Evolutionary conservation across 108 stramenopile genomes (phyloP), one percentile per base, ranked within the genome.

Genomic region (Cyclotella baltica): DNA sequence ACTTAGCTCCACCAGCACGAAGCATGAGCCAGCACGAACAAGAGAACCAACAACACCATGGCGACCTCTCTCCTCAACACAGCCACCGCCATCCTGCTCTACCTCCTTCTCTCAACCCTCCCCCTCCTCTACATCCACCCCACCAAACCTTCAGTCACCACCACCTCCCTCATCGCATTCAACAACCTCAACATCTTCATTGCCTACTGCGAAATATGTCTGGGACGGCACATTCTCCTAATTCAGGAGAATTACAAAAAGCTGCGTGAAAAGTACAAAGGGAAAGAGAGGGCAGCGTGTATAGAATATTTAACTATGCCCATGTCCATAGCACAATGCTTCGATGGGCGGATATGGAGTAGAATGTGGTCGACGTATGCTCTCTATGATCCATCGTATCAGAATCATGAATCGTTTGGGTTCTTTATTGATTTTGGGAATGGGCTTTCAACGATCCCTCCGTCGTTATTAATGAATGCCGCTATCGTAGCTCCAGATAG

Each of bases 351-450:
- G 62, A 77, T 58, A 38, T 90, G 92, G 89, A 35, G 73, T 22
- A 85, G 75, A 46, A 92, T 94, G 90, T 94, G 93, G 93, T 90
- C 89, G 4, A 94, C 93, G 18, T 92, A 94, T 57, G 67, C 88
- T 25, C 64, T 94, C 4, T 94, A 88, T 66, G 90, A 94, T 81
- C 93, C 93, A 18, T 88, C 88, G 15, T 94, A 94, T 80, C 89
- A 89, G 43, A 94, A 94, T 84, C 75, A 87, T 16, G 93, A 94
- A 81, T 84, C 87, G 15, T 94, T 91, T 75, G 93, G 93, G 52
- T 94, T 94, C 64, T 94, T 94, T 73, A 91, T 94, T 40, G 93
- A 94, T 75, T 85, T 92, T 69, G 93, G 93, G 29, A 94, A 94
- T 74, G 93, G 93, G 1, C 81, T 86, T 84, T 85, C 89, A 6